Evolutionary conservation across 192 early-diverging fungal genomes (phyloP).

Genomic region (Gaertneriomyces semiglobifer): DNA sequence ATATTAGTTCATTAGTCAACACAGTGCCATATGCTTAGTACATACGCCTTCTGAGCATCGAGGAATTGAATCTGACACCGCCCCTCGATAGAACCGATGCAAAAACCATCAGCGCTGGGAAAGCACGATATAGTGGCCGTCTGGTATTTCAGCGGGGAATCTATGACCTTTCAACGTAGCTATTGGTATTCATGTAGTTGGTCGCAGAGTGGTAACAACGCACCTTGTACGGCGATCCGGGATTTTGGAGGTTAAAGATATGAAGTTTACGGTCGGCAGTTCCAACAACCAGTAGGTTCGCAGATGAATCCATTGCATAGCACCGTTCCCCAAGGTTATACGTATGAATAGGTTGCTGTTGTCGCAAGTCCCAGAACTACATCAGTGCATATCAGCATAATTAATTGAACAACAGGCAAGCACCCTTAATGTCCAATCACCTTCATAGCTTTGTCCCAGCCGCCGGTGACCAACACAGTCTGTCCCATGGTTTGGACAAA

Average conservation of each 20-base stretch:
- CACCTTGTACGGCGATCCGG: constrained; percentile 70
- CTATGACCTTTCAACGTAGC: constrained; percentile 23
- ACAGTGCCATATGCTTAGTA: not conserved
- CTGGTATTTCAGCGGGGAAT: constrained; percentile 79
- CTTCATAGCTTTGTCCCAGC: constrained; percentile 93
- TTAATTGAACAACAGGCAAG: too few species aligned
- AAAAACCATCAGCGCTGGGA: constrained; percentile 68
- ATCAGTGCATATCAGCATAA: too few species aligned
- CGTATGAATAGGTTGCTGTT: constrained; percentile 68
- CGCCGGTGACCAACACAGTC: constrained; percentile 70
- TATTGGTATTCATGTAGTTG: constrained; percentile 2
- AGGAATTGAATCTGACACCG: constrained; percentile 89
- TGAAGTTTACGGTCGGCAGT: constrained; percentile 83
- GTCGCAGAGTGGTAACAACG: not conserved
- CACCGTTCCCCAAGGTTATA: constrained; percentile 79
- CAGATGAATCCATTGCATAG: constrained; percentile 83
- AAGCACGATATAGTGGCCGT: constrained; percentile 82
- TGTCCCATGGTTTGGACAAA: constrained; percentile 62
- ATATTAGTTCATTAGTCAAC: constrained; percentile 7
- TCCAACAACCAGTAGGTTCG: constrained; percentile 83
- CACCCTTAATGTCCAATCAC: constrained; percentile 9
- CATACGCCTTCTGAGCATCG: constrained; percentile 61
- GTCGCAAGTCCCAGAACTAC: constrained; percentile 93
- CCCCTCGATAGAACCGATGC: constrained; percentile 92
- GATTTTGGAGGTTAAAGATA: constrained; percentile 79